phyloP scores from a whole-genome alignment of 176 grass and related monocot genomes.

The maize (Zea mays) region Zm-B73-REFERENCE-NAM-5.0 NC_050101.1:37147501-37148000 shows the following conservation, averaged over 20 bases:
- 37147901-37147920: too few species aligned
- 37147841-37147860: too few species aligned
- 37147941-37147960: too few species aligned
- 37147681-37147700: not conserved
- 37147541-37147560: not conserved
- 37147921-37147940: too few species aligned
- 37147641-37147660: not conserved
- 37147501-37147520: not conserved
- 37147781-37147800: not conserved
- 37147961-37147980: too few species aligned
- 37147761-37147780: not conserved
- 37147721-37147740: not conserved
- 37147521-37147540: not conserved
- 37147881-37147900: too few species aligned
- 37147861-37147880: too few species aligned
- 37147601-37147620: not conserved
- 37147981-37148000: too few species aligned
- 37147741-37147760: not conserved
- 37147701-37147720: not conserved
- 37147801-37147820: not conserved
- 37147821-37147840: not conserved
- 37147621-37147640: not conserved
- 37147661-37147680: not conserved
- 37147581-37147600: not conserved
- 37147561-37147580: not conserved